Base-by-base conservation (phyloP, 2,329 filamentous ascomycete genomes). In the Ascocoryne sarcoides region DNA sequence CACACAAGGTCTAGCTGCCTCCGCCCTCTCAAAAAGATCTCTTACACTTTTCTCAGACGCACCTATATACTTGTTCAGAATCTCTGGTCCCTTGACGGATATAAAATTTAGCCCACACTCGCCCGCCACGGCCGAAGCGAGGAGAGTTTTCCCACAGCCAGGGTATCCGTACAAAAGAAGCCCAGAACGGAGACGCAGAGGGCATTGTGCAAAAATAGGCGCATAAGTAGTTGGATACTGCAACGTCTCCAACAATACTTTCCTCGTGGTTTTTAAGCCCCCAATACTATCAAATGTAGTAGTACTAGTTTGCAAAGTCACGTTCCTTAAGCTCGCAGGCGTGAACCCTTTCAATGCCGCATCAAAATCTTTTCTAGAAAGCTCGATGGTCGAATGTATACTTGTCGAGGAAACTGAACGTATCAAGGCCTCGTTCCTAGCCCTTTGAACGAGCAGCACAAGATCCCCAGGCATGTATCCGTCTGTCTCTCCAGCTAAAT, bases 71-170 rank as follows among this genome's bases (percentile, higher is more conserved):
- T 98, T 98, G 70, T 98, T 98, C 40, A 98, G 67, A 44, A 98
- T 96, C 62, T 98, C 93, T 0, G 92, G 92, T 0, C 92, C 92
- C 65, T 98, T 98, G 57, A 98, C 92, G 30, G 82, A 89, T 62
- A 98, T 98, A 64, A 98, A 98, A 63, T 98, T 98, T 45, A 98
- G 78, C 0, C 90, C 90, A 57, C 90, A 96, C 65, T 98, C 92
- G 41, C 90, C 90, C 10, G 93, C 92, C n/a, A 98, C 90, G 0
- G 92, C 92, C 43, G 86, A 94, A 15, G 93, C 92, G 8, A 98
- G 76, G 7, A 98, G 73, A 0, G 92, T 98, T 65, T 98, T 98
- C 46, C 93, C 93, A 57, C 92, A 96, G 2, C 92, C 92, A 0
- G 92, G 92, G 56, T 84, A 96, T 19, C 92, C 92, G 59, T 98